Base-by-base conservation (phyloP, 352 stramenopile genomes). In the Phytophthora pseudosyringae region DNA sequence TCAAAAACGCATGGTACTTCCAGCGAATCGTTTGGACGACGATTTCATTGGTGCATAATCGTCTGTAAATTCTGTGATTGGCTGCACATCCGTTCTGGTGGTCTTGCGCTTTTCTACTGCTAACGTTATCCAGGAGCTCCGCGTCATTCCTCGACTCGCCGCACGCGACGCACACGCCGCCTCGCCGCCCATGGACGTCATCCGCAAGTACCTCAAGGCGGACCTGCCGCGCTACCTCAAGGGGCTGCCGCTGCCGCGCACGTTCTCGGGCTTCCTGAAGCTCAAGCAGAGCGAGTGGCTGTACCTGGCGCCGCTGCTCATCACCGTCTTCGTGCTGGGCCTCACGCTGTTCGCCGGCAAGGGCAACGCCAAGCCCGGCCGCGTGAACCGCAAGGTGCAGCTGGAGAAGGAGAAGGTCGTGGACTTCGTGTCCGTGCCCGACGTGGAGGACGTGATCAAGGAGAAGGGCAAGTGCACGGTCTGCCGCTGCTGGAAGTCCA, bases 401-500 rank as follows among this genome's bases (percentile, higher is more conserved):
- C 68, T 95, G 46, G 79, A 91, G 62, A 93, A 93, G 75, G 84
- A 92, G 12, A 95, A 95, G 63, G 84, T 95, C 33, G 87, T 89
- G 16, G 70, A 90, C 64, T 82, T 90, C 35, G 52, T 89, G 31
- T 65, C 78, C 16, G 50, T 93, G 48, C 76, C 76, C 13, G 87
- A 95, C 44, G 79, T 95, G 51, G 87, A 95, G 69, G 87, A 95
- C 36, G 70, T 95, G 47, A 76, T 86, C 51, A 70, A 75, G 38
- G 90, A 90, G 63, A 92, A 91, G 69, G 78, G 86, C 59, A 95
- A 95, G 61, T 95, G 87, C 73, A 76, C 78, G 36, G 57, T 93
- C 44, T 95, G 87, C 73, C 81, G 87, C 59, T 95, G 87, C 75
- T 95, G 87, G 87, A 95, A 95, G 73, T 95, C 87, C 43, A 95